A percentile compares a stretch with the other conserved stretches of the same genome.
Conservation (phyloP, 768 basidiomycete species). For the Mycena alexandri region DNA sequence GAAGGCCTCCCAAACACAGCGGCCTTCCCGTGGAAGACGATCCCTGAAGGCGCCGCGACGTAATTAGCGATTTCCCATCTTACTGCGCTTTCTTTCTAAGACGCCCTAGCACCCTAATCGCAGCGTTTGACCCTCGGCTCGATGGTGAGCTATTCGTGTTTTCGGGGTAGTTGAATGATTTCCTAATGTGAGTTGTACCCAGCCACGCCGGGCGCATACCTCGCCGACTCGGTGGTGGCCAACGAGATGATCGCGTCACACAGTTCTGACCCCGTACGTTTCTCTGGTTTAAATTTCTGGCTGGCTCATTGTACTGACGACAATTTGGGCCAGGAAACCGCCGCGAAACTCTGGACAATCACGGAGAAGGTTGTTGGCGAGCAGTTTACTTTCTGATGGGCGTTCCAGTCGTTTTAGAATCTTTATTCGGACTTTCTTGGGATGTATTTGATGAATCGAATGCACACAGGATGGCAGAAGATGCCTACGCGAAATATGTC, state of each 20-base stretch:
- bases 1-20: too few species aligned
- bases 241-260: not conserved
- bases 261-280: not conserved
- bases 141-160: not conserved
- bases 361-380: constrained; percentile 15
- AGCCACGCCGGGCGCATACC: not conserved
- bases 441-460: too few species aligned
- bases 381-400: constrained; percentile 3
- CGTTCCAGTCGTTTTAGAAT: too few species aligned
- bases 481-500: too few species aligned
- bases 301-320: not conserved
- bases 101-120: not conserved
- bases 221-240: not conserved
- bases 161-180: too few species aligned
- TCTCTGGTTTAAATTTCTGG: not conserved
- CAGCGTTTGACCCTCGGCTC: not conserved
- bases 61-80: not conserved
- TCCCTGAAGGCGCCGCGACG: constrained; percentile 8
- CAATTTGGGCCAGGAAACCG: not conserved
- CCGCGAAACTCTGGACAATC: not conserved
- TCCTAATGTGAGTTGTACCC: too few species aligned
- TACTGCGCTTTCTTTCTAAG: too few species aligned
- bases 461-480: too few species aligned
- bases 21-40: constrained; percentile 4
- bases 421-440: too few species aligned